A percentile compares a stretch with the other conserved stretches of the same genome.
phyloP scores from a whole-genome alignment of 2,329 filamentous ascomycete species.

The Cladophialophora immunda region DNA sequence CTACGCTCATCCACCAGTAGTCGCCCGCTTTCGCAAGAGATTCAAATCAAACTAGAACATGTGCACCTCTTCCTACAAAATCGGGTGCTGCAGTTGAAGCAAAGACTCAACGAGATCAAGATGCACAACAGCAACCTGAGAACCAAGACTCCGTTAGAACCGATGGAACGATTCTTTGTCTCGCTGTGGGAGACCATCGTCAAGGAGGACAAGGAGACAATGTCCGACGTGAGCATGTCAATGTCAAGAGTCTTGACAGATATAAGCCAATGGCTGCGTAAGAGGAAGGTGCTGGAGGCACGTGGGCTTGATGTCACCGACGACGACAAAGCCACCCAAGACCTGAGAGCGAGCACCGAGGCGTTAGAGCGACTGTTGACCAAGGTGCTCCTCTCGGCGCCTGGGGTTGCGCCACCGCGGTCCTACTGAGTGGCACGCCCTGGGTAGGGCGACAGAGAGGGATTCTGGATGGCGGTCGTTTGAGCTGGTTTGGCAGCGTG shows the following conservation, averaged over 20 bases:
- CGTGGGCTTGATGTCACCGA: background rate
- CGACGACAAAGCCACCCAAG: background rate
- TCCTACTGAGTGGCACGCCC: background rate
- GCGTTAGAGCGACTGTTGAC: conserved; percentile 8
- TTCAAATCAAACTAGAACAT: conserved; percentile 9
- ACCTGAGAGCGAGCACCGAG: background rate
- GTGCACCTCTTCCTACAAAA: background rate
- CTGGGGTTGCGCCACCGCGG: background rate
- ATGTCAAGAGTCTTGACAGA: background rate
- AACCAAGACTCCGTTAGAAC: background rate
- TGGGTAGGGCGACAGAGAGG: background rate
- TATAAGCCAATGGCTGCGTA: background rate
- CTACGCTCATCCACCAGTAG: background rate
- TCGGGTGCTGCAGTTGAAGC: conserved; percentile 3
- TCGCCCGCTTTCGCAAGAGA: background rate
- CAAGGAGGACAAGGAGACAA: background rate
- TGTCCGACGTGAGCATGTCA: conserved; percentile 3
- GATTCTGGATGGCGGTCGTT: background rate
- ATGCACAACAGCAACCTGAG: background rate
- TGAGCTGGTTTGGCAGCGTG: background rate
- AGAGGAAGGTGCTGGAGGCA: background rate
- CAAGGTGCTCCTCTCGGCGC: conserved; percentile 12
- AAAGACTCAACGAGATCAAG: conserved; percentile 1
- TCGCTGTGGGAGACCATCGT: background rate
- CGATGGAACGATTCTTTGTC: background rate